Conservation (phyloP, 352 stramenopile species). For the Pythium myriotylum region DNA sequence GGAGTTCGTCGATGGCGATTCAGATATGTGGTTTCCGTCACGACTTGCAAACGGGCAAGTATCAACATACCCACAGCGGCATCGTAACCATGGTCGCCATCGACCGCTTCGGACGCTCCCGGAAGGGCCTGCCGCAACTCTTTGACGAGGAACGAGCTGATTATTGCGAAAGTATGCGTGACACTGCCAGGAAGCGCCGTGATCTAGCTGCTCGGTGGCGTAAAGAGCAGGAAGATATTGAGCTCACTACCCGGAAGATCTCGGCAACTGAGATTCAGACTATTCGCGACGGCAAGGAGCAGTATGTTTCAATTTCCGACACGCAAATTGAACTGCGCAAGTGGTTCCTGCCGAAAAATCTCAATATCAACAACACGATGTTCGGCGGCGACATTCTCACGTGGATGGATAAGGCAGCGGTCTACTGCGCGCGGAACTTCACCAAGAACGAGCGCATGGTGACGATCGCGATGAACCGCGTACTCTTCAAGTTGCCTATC, state of each 20-base stretch:
- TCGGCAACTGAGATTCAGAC: constrained; percentile 24
- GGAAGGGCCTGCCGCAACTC: constrained; percentile 30
- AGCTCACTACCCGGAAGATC: constrained; percentile 8
- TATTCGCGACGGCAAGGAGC: constrained; percentile 16
- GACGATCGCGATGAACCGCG: constrained; percentile 76
- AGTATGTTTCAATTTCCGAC: constrained; percentile 40
- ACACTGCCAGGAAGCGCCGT: constrained; percentile 27
- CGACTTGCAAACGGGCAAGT: constrained; percentile 25
- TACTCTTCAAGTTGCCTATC: constrained; percentile 75
- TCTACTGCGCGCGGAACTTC: constrained; percentile 75
- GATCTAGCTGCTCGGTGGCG: constrained; percentile 29
- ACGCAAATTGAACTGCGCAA: constrained; percentile 73
- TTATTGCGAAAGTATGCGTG: constrained; percentile 14
- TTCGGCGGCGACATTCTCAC: constrained; percentile 67
- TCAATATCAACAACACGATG: constrained; percentile 74
- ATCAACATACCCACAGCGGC: constrained; percentile 35
- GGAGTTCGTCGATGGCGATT: constrained; percentile 34
- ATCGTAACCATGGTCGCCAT: constrained; percentile 41
- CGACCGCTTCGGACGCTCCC: constrained; percentile 25
- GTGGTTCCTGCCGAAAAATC: constrained; percentile 66
- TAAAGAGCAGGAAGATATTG: constrained; percentile 33
- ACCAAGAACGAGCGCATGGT: constrained; percentile 78
- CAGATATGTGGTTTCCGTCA: constrained; percentile 36
- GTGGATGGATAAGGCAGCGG: constrained; percentile 70
- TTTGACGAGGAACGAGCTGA: constrained; percentile 19